A percentile compares a stretch with the other conserved stretches of the same genome.
phyloP scores from a whole-genome alignment of 1,139 yeast genomes.

The Pichia kudriavzevii region DNA sequence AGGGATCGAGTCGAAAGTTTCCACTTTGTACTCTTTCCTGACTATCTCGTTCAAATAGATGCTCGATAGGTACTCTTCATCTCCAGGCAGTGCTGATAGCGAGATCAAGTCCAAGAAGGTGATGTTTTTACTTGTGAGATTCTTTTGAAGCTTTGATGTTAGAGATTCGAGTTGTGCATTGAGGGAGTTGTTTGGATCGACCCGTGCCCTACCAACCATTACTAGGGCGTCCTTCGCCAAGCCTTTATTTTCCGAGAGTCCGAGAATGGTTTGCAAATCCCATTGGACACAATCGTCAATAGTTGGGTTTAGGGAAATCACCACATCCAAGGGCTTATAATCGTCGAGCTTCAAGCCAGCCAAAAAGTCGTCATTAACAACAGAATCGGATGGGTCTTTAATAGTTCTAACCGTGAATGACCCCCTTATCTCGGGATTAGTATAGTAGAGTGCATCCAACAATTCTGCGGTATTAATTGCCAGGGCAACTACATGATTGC shows the following conservation, averaged over 20 bases:
- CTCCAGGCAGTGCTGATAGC: slow-evolving; percentile 8
- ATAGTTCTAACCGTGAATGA: background rate
- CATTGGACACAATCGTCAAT: slow-evolving; percentile 5
- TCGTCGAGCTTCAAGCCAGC: background rate
- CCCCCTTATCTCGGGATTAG: slow-evolving; percentile 11
- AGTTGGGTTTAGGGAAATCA: slow-evolving; percentile 9
- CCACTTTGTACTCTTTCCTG: slow-evolving; percentile 6
- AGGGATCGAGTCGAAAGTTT: background rate
- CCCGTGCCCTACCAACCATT: slow-evolving; percentile 6
- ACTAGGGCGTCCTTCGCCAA: slow-evolving; percentile 8
- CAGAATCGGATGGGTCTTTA: background rate
- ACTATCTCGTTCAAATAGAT: slow-evolving; percentile 5
- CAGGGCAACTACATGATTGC: slow-evolving; percentile 4
- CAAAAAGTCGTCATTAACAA: background rate
- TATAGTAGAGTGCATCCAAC: background rate
- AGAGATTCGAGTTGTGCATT: slow-evolving; percentile 1
- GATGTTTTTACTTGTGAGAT: too few relatives aligned
- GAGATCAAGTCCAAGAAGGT: too few relatives aligned
- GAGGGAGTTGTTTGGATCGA: slow-evolving; percentile 3
- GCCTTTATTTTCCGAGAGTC: too few relatives aligned
- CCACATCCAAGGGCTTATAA: slow-evolving; percentile 2
- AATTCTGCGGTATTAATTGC: background rate
- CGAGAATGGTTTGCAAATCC: slow-evolving; percentile 12
- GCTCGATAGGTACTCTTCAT: slow-evolving; percentile 10
- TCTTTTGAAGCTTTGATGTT: too few relatives aligned